phyloP scores from a whole-genome alignment of 176 grass and related monocot genomes.

The Avena sativa region DNA sequence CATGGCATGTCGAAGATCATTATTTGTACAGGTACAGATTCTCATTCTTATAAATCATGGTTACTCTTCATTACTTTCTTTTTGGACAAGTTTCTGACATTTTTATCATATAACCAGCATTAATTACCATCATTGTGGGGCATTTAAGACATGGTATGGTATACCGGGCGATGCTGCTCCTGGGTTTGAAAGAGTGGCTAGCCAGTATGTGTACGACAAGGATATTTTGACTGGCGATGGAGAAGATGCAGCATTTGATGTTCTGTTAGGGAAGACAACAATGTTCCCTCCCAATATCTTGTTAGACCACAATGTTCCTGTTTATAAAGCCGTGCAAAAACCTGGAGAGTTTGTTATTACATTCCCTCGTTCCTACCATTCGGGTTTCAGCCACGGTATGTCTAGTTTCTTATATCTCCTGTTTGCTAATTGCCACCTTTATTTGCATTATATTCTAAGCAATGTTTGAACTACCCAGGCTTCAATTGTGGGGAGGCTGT shows the following conservation, averaged over 20 bases:
- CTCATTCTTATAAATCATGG: background rate
- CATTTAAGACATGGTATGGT: conserved; percentile 98
- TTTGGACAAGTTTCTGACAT: conserved; percentile 19
- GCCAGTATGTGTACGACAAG: conserved; percentile 76
- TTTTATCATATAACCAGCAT: conserved; percentile 63
- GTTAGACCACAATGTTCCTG: conserved; percentile 79
- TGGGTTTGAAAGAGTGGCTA: conserved; percentile 81
- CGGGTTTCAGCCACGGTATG: conserved; percentile 98
- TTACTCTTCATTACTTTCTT: conserved; percentile 11
- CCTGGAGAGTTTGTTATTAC: conserved; percentile 97
- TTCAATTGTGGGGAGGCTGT: conserved; percentile 95
- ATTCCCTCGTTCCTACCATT: conserved; percentile 91
- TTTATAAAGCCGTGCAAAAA: conserved; percentile 92
- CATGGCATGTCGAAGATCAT: conserved; percentile 99
- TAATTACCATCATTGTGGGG: conserved; percentile 98
- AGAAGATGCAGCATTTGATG: conserved; percentile 93
- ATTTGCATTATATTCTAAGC: conserved; percentile 26
- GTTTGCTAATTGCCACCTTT: conserved; percentile 9
- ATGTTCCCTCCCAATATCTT: conserved; percentile 96
- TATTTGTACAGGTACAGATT: conserved; percentile 87
- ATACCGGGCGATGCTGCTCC: conserved; percentile 88
- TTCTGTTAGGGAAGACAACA: conserved; percentile 92
- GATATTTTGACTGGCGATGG: conserved; percentile 80
- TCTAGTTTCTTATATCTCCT: conserved; percentile 15
- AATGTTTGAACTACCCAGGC: conserved; percentile 52